phyloP scores from a whole-genome alignment of 2,329 filamentous ascomycete species.

The Verticillium nubilum region DNA sequence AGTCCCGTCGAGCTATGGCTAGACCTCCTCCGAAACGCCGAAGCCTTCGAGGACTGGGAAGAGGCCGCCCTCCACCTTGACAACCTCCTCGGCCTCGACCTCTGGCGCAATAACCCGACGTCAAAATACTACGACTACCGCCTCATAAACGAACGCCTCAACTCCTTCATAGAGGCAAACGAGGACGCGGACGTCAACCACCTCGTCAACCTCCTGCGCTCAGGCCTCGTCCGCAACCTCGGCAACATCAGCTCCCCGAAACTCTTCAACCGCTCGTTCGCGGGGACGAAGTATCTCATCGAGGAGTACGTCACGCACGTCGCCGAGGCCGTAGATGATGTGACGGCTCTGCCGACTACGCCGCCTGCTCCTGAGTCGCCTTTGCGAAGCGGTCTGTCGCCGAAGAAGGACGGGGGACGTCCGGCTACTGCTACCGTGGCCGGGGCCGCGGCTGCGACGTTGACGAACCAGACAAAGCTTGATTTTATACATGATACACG shows the following conservation, averaged over 20 bases:
- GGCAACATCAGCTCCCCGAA: slow-evolving; percentile 81
- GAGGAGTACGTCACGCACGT: slow-evolving; percentile 87
- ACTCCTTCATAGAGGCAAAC: slow-evolving; percentile 63
- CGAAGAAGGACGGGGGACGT: neutral
- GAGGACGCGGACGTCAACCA: slow-evolving; percentile 67
- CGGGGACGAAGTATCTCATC: slow-evolving; percentile 84
- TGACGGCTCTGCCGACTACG: slow-evolving; percentile 60
- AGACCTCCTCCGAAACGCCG: slow-evolving; percentile 58
- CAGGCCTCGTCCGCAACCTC: slow-evolving; percentile 76
- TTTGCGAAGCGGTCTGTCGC: neutral
- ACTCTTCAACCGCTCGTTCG: slow-evolving; percentile 79
- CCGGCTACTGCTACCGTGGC: slow-evolving; percentile 18
- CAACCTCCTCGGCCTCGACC: slow-evolving; percentile 69
- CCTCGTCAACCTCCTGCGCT: slow-evolving; percentile 74
- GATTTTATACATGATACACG: slow-evolving; percentile 83
- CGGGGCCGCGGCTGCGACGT: slow-evolving; percentile 24
- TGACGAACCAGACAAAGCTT: slow-evolving; percentile 73
- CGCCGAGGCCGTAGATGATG: slow-evolving; percentile 72
- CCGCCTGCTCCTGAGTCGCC: slow-evolving; percentile 19
- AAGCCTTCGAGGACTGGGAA: slow-evolving; percentile 80
- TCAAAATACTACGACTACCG: slow-evolving; percentile 82
- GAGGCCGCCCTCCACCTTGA: slow-evolving; percentile 80
- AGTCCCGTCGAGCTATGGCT: slow-evolving; percentile 61
- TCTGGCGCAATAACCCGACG: slow-evolving; percentile 79
- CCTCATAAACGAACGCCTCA: slow-evolving; percentile 72